Base-by-base conservation (phyloP, 176 grass and related monocot genomes). In the Triticum urartu region DNA sequence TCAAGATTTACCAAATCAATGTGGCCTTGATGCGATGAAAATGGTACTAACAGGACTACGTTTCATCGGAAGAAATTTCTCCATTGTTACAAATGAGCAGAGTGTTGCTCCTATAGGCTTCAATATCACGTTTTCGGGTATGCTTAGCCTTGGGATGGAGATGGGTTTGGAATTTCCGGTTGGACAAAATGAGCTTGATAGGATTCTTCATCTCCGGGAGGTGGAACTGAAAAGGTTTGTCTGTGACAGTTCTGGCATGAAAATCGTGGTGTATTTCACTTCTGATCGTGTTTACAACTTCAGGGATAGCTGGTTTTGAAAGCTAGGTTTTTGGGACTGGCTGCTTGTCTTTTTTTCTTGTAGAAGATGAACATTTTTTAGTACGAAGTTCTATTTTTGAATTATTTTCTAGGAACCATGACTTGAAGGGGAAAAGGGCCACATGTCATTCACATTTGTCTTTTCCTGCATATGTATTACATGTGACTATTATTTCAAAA, bases 201-300 rank as follows among this genome's bases (percentile, higher is more conserved):
- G 40, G 5, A 87, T 93, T 4, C 32, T 97, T 64, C 32, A 11
- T 12, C 75, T 82, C 9, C 61, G 64, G 67, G 81, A 92, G 17
- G 72, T 75, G 45, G 94, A 92, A 78, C 13, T 96, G 8, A n/a
- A 90, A 86, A 92, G 87, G 91, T 96, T 28, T 47, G 43, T 47
- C 43, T 47, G 5, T 35, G 62, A 26, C 24, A 25, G 9, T 64
- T 64, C 62, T 64, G 9, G 9, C 62, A 60, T 60, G 58, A n/a
- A 75, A 54, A 47, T 52, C 20, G 43, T 76, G 43, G 32, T 76
- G 7, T 76, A 20, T 76, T 76, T 52, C 59, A 1, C 3, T 61
- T 61, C 28, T 56, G 52, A 1, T 7, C 6, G 0, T 58, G 54
- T 58, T 58, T 58, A 58, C 2, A 21, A 21, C 54, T 58, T 20